Evolutionary conservation across 2,329 filamentous ascomycete species (phyloP).

Genomic region (Talaromyces sp.): DNA sequence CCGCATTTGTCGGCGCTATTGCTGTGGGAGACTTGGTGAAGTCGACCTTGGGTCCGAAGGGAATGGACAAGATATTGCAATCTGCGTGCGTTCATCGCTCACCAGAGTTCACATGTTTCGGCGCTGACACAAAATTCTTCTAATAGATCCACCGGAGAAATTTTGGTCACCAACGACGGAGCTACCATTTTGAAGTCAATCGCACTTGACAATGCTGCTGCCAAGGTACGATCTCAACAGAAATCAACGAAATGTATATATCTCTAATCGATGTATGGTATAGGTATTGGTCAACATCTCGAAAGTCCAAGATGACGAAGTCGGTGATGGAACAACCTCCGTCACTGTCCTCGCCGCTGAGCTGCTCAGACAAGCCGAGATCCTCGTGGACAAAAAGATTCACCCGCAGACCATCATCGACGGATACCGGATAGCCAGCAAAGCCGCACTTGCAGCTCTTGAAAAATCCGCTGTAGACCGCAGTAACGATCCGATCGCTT

Average conservation of each 20-base stretch:
- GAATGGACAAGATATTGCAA: slow-evolving; percentile 98
- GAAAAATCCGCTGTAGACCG: slow-evolving; percentile 84
- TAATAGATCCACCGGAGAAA: slow-evolving; percentile 82
- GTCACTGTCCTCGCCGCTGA: slow-evolving; percentile 94
- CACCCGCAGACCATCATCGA: slow-evolving; percentile 99
- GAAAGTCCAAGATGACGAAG: slow-evolving; percentile 98
- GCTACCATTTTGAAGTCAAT: slow-evolving; percentile 98
- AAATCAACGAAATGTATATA: background rate
- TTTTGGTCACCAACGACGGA: slow-evolving; percentile 98
- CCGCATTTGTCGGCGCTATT: slow-evolving; percentile 97
- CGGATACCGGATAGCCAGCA: slow-evolving; percentile 94
- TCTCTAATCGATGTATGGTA: background rate
- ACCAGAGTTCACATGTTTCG: slow-evolving; percentile 8
- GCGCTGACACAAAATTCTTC: slow-evolving; percentile 11
- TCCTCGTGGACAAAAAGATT: slow-evolving; percentile 96
- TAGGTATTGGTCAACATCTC: slow-evolving; percentile 84
- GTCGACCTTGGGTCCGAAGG: slow-evolving; percentile 93
- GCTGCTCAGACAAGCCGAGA: slow-evolving; percentile 91
- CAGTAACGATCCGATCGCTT: slow-evolving; percentile 75
- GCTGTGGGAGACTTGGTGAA: slow-evolving; percentile 97
- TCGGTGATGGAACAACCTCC: slow-evolving; percentile 97
- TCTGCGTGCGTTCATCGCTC: slow-evolving; percentile 66
- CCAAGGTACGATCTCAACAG: slow-evolving; percentile 65
- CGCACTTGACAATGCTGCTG: slow-evolving; percentile 94
- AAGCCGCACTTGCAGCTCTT: slow-evolving; percentile 78